phyloP scores from a whole-genome alignment of 192 early-diverging fungal genomes.

The Kickxella alabastrina region DNA sequence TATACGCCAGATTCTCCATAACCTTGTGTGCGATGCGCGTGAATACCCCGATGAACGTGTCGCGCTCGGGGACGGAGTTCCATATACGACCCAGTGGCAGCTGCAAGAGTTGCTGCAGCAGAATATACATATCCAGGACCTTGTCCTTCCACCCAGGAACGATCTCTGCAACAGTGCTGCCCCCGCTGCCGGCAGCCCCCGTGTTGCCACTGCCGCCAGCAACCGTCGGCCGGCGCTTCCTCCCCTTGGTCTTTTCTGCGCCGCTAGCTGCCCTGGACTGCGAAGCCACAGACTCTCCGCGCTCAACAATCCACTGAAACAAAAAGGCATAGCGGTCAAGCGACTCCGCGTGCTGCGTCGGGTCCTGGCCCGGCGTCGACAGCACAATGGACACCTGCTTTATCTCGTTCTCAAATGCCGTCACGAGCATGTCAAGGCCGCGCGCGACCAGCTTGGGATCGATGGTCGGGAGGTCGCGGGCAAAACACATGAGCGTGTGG shows the following conservation, averaged over 20 bases:
- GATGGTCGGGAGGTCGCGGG: constrained; percentile 43
- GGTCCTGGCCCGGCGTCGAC: constrained; percentile 63
- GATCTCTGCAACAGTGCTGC: constrained; percentile 33
- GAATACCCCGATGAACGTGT: constrained; percentile 57
- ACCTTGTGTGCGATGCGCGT: constrained; percentile 73
- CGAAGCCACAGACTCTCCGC: constrained; percentile 59
- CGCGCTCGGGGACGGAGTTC: constrained; percentile 55
- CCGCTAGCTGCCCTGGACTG: constrained; percentile 8
- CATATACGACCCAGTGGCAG: constrained; percentile 59
- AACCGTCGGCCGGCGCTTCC: constrained; percentile 41
- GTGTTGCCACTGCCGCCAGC: constrained; percentile 3
- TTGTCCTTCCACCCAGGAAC: constrained; percentile 42
- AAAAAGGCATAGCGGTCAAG: constrained; percentile 84
- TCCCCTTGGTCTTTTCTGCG: constrained; percentile 13
- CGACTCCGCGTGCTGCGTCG: constrained; percentile 57
- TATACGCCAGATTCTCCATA: constrained; percentile 71
- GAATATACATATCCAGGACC: constrained; percentile 35
- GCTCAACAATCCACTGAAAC: constrained; percentile 74
- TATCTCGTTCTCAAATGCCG: constrained; percentile 68
- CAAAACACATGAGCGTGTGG: constrained; percentile 37
- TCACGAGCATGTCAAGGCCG: constrained; percentile 65
- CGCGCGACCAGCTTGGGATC: constrained; percentile 53
- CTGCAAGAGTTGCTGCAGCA: constrained; percentile 37
- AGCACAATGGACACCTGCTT: constrained; percentile 59
- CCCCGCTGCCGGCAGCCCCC: constrained; percentile 11